Evolutionary conservation across 202 grass and related monocot genomes (phyloP), one percentile per base, ranked within the genome.

Genomic region (Saccharum hybrid): DNA sequence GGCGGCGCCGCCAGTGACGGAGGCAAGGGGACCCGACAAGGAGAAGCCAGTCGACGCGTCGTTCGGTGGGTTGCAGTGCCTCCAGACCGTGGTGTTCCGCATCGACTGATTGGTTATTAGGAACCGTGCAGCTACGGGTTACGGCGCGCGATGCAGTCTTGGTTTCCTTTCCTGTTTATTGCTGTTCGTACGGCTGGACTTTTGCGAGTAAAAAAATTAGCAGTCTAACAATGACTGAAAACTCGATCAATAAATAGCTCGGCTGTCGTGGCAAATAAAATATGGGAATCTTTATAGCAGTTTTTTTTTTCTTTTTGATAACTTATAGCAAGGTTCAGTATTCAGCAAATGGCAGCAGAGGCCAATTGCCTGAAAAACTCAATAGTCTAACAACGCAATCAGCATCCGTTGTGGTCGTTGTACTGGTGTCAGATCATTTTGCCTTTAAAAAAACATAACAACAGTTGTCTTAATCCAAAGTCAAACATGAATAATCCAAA

Each of bases 21-120:
- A 51, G 48, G 45, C 43, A 6, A 12, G 18, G 19, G 33, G 10
- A 28, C 81, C 19, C 23, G 68, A 18, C 26, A 26, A 26, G 26
- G 26, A 26, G 34, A 28, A 15, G 68, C 22, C 11, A 46, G 10
- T 11, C 18, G 66, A 41, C 37, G 66, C 79, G 7, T 73, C 72
- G 38, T 67, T 78, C 48, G 72, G 60, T 33, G 88, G 81, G 4
- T 13, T 83, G 11, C 38, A 63, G 34, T 85, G 75, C 76, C 63
- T 85, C 36, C 76, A 85, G 13, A 79, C 81, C n/a, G 8, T 69
- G 28, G 11, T 80, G 8, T 43, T 56, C 67, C 48, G 61, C 66
- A 66, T 21, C 26, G 38, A 42, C 38, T 39, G 34, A 14, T 48
- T 3, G 15, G 4, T 11, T 10, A 5, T 8, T 9, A 4, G 19